phyloP scores from a whole-genome alignment of 2,329 filamentous ascomycete species.

The Akanthomyces muscarius region DNA sequence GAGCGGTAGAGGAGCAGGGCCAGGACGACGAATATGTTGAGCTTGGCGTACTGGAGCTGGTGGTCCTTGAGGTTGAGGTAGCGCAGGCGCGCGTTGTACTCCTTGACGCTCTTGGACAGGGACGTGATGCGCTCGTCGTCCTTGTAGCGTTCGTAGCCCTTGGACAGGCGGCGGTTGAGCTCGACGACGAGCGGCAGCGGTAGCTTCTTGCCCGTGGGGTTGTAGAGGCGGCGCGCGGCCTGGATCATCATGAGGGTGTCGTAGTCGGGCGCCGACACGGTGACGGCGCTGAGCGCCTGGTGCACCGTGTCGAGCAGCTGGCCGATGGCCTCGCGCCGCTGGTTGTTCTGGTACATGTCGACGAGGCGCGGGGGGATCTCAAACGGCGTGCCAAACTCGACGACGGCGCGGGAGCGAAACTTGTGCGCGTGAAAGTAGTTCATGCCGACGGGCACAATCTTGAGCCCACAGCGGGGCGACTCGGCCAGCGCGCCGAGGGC shows the following conservation, averaged over 20 bases:
- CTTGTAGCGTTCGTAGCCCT: slow-evolving; percentile 90
- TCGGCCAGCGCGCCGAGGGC: slow-evolving; percentile 84
- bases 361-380: slow-evolving; percentile 80
- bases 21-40: slow-evolving; percentile 72
- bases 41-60: slow-evolving; percentile 86
- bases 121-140: slow-evolving; percentile 78
- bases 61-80: slow-evolving; percentile 88
- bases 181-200: slow-evolving; percentile 91
- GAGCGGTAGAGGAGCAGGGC: slow-evolving; percentile 75
- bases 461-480: slow-evolving; percentile 80
- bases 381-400: slow-evolving; percentile 89
- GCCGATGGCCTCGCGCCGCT: slow-evolving; percentile 82
- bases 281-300: slow-evolving; percentile 79
- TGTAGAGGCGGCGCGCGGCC: slow-evolving; percentile 88
- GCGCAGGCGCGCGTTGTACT: slow-evolving; percentile 83
- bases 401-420: slow-evolving; percentile 90
- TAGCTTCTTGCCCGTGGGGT: slow-evolving; percentile 88
- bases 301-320: slow-evolving; percentile 83
- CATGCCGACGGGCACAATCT: slow-evolving; percentile 96
- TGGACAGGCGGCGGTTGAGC: slow-evolving; percentile 83
- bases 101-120: slow-evolving; percentile 69
- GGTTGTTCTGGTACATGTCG: slow-evolving; percentile 76
- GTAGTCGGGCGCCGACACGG: slow-evolving; percentile 88
- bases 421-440: slow-evolving; percentile 99
- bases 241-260: slow-evolving; percentile 97